Percentiles rank a stretch among this genome's conserved stretches.
phyloP scores from a whole-genome alignment of 371 early-diverging fungal genomes.

The Mortierella sp. region DNA sequence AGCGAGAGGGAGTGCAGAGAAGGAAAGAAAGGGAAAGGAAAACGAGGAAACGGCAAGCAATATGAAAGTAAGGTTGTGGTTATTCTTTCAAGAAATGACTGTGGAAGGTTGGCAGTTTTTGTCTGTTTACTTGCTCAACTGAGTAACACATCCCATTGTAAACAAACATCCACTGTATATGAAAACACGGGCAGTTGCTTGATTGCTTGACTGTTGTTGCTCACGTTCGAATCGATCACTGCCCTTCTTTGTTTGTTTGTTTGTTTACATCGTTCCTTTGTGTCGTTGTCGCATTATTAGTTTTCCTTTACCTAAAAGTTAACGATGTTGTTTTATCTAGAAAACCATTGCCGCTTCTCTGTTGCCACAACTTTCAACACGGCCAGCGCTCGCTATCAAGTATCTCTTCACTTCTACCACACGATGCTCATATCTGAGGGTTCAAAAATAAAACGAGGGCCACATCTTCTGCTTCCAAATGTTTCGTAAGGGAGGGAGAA shows the following conservation, averaged over 20 bases:
- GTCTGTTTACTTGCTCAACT: not conserved
- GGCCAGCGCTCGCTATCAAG: not conserved
- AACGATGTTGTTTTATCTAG: not conserved
- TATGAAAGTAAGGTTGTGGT: not conserved
- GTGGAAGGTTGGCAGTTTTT: not conserved
- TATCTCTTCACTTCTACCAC: not conserved
- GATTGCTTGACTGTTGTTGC: not conserved
- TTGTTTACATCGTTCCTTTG: not conserved
- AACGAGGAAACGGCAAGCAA: slow-evolving; percentile 1
- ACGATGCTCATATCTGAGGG: not conserved
- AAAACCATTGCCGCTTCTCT: not conserved
- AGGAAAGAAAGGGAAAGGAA: not conserved
- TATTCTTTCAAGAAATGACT: not conserved
- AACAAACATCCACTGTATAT: not conserved
- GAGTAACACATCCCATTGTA: not conserved
- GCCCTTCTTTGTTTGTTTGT: not conserved
- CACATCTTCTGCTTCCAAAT: not conserved
- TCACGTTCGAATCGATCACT: not conserved
- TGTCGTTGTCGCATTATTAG: not conserved
- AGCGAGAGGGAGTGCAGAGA: not conserved
- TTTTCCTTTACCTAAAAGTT: not conserved
- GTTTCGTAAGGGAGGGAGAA: not conserved
- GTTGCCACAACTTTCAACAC: not conserved
- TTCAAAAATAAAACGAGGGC: slow-evolving; percentile 1
- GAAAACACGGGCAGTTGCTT: slow-evolving; percentile 11